Evolutionary conservation across 768 basidiomycete species (phyloP).

Genomic region (Daedaleopsis nitida): DNA sequence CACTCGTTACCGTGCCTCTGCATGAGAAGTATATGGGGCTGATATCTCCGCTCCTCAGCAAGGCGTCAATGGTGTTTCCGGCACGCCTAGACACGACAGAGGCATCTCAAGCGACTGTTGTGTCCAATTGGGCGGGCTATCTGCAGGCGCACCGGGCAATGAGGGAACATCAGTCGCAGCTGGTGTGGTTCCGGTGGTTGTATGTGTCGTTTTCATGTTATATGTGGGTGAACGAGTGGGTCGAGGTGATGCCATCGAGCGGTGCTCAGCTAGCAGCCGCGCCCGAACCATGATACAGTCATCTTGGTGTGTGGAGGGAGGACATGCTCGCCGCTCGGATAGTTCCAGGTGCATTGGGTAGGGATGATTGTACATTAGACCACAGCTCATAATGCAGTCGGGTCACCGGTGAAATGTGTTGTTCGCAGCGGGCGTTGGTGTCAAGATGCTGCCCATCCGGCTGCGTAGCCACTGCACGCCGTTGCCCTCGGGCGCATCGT

Average conservation of each 20-base stretch:
- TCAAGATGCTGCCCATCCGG: conserved; percentile 28
- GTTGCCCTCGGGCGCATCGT: conserved; percentile 35
- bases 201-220: conserved; percentile 81
- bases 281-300: no score
- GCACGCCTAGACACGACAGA: neutral
- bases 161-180: conserved; percentile 70
- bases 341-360: neutral
- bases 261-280: no score
- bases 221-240: conserved; percentile 93
- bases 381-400: neutral
- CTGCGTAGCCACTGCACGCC: conserved; percentile 45
- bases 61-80: conserved; percentile 40
- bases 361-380: neutral
- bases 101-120: conserved; percentile 41
- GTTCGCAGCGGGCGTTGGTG: neutral
- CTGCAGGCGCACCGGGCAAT: conserved; percentile 64
- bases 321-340: no score
- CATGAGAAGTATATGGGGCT: conserved; percentile 62
- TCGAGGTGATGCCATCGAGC: conserved; percentile 42
- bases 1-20: conserved; percentile 60
- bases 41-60: conserved; percentile 52
- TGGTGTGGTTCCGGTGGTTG: conserved; percentile 89
- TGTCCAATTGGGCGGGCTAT: conserved; percentile 61
- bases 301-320: no score
- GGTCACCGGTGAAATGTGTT: neutral